Evolutionary conservation across 1,139 yeast species (phyloP), one percentile per base, ranked within the genome.

Genomic region (Candida labiduridarum): DNA sequence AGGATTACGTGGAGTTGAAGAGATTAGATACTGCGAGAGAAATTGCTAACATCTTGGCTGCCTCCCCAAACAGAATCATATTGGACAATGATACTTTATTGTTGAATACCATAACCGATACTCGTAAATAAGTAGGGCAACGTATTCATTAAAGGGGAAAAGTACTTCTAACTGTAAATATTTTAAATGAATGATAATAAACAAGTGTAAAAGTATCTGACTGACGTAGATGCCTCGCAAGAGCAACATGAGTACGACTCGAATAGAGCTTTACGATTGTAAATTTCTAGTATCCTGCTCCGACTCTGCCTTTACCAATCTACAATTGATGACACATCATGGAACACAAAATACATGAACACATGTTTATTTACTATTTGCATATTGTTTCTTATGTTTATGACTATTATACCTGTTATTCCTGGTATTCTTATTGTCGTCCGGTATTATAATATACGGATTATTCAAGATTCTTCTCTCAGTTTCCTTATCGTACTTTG

Each of bases 1-100:
- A 81, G 71, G 98, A 94, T 70, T 94, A 94, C 69, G 96, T 94
- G 45, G 99, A 94, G 69, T 83, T 94, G 71, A 94, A 92, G 80
- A 86, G 97, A 74, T 83, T 94, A 67, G 98, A 92, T 67, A 94
- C 99, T 49, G 99, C 99, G 14, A 84, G 92, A 63, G 99, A 95
- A 66, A 95, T 95, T 69, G 98, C 99, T 45, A 78, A 74, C 41
- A 89, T 92, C 47, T 76, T 94, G 65, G 83, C 97, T 43, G 76
- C 77, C 59, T 89, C 97, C 53, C 97, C 97, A 60, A 94, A 94
- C 83, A 85, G 84, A 68, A 90, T 94, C 62, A 79, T 92, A 65
- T 82, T 94, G 66, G 97, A 94, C 67, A 91, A 89, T 68, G 96
- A 90, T 71, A 87, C 97, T 22, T 82, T 95, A 67, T 80, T 94